phyloP scores from a whole-genome alignment of 2,329 filamentous ascomycete genomes.

The Sporothrix pseudoabietina region DNA sequence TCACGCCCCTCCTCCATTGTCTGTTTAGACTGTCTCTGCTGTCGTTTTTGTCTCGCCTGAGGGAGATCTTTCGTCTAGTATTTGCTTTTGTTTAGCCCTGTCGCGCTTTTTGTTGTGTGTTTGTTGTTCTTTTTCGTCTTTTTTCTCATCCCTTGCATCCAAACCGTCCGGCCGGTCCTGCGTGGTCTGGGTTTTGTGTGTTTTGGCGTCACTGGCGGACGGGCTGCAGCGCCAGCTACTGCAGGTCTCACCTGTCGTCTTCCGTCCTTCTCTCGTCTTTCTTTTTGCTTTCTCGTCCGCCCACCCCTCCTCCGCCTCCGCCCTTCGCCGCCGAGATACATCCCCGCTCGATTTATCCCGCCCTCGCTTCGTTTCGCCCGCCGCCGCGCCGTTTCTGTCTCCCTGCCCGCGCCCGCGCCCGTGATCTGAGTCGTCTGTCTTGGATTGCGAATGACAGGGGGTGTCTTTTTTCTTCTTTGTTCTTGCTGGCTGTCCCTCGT shows the following conservation, averaged over 20 bases:
- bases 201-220: slow-evolving; percentile 1
- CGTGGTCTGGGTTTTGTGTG: slow-evolving; percentile 7
- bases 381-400: background rate
- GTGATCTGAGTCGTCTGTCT: slow-evolving; percentile 27
- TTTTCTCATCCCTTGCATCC: slow-evolving; percentile 21
- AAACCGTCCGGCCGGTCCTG: slow-evolving; percentile 17
- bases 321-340: background rate
- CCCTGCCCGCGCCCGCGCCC: slow-evolving; percentile 17
- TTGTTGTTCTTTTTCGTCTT: background rate
- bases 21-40: background rate
- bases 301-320: slow-evolving; percentile 9
- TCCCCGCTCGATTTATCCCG: background rate
- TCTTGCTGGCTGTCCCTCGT: background rate
- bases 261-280: background rate
- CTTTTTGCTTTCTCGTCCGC: background rate
- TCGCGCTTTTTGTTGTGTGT: background rate
- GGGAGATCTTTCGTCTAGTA: background rate
- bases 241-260: slow-evolving; percentile 15
- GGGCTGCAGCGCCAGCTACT: background rate
- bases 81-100: background rate
- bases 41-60: background rate
- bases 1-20: background rate
- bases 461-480: background rate
- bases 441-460: slow-evolving; percentile 16
- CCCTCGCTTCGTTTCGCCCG: background rate